Percentiles rank a stretch among this genome's conserved stretches.
phyloP scores from a whole-genome alignment of 176 grass and related monocot species.

The Triticum monococcum region DNA sequence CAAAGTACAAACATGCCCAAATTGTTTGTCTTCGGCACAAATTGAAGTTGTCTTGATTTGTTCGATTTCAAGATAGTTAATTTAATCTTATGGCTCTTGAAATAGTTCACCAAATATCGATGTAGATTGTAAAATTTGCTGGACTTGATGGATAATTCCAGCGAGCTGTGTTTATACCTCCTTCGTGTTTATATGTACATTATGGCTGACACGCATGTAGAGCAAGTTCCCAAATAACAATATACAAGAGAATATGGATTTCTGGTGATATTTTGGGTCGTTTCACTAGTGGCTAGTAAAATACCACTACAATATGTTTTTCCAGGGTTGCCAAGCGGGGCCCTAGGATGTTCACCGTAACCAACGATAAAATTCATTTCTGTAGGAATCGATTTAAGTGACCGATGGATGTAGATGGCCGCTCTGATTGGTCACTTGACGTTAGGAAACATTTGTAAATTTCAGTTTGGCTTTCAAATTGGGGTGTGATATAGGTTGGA shows the following conservation, averaged over 20 bases:
- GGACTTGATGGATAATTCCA: not conserved
- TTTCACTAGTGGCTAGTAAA: not conserved
- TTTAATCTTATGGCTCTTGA: too few relatives aligned
- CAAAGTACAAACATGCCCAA: slow-evolving; percentile 33
- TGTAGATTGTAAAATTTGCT: not conserved
- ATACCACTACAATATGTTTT: not conserved
- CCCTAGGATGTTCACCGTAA: not conserved
- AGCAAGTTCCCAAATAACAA: not conserved
- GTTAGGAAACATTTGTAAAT: not conserved
- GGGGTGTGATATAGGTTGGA: not conserved
- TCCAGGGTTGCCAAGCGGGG: not conserved
- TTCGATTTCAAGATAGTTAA: not conserved
- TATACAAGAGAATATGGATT: not conserved
- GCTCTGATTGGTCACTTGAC: not conserved
- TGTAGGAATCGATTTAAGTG: not conserved
- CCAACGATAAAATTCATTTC: not conserved
- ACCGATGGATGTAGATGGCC: not conserved
- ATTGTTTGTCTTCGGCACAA: too few relatives aligned
- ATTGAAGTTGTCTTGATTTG: not conserved
- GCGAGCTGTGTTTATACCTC: too few relatives aligned
- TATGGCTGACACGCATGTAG: not conserved
- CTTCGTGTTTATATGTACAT: not conserved
- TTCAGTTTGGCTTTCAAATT: not conserved
- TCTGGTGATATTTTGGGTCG: accelerated
- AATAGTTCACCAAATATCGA: not conserved